Base-by-base conservation (phyloP, 2,329 filamentous ascomycete genomes). In the Epichloe aotearoae region DNA sequence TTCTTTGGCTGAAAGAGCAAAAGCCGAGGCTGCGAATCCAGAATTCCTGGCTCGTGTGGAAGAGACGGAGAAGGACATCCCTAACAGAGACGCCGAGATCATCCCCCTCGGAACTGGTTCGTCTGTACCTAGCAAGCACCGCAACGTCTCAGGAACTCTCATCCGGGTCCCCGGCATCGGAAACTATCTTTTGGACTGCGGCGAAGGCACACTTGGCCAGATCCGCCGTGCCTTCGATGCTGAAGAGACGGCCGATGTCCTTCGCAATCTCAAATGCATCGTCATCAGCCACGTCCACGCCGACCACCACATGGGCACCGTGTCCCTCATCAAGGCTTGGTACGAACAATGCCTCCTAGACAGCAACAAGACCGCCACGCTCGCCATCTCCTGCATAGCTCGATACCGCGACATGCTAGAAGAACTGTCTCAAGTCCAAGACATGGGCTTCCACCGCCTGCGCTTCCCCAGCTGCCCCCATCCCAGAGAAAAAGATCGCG, bases 271-370 rank as follows among this genome's bases (percentile, higher is more conserved):
- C 42, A 84, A 83, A 50, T 79, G 82, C 57, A 83, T 98, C 55
- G 95, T 88, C 81, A 93, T 98, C 67, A 95, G 88, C 65, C 93
- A 98, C 69, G 73, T 95, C 55, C 93, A 98, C 66, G 93, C 93
- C 4, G 93, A 98, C 68, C 93, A 98, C 67, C 93, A 97, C 62
- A 77, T 98, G 19, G 93, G 93, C 30, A 86, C 82, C 1, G 75
- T 80, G n/a, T 79, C 82, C 5, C 72, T 97, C n/a, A 80, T 97
- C 61, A 83, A 79, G 60, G 86, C 86, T 5, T 95, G 89, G 87
- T 81, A 87, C 50, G 75, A 82, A 42, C 70, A 68, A 55, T 76
- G 69, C 40, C 54, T 69, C 14, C 45, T 43, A 8, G 57, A 67
- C 40, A 53, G 59, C n/a, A 58, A 54, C 46, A 69, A 61, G 5